A percentile compares a stretch with the other conserved stretches of the same genome.
These are phyloP conservation scores for Mycoemilia scoparia DNA, from an alignment of 192 early-diverging fungal genomes.

Conservation along the genomic window DNA sequence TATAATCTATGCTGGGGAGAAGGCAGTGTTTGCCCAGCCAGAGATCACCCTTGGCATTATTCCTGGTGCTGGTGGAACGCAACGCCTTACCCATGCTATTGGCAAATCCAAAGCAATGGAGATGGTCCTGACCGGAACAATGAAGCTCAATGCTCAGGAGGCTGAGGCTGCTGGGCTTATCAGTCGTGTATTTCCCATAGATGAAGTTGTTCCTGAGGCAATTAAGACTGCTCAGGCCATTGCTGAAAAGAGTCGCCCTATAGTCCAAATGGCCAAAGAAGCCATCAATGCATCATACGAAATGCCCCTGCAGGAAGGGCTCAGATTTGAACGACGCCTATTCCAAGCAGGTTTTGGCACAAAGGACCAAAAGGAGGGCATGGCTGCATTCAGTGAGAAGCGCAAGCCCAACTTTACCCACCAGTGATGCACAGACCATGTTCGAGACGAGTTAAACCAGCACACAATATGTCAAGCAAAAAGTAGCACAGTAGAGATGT, in stretches of 20 bases:
- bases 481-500: too few species aligned
- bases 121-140: conserved; percentile 69
- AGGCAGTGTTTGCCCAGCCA: conserved; percentile 91
- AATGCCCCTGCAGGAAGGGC: conserved; percentile 60
- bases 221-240: conserved; percentile 81
- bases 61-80: conserved; percentile 72
- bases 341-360: conserved; percentile 87
- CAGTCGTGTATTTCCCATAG: conserved; percentile 74
- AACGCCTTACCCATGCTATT: conserved; percentile 73
- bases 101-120: conserved; percentile 99
- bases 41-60: conserved; percentile 98
- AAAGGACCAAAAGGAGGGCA: conserved; percentile 92
- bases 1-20: conserved; percentile 96
- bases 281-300: conserved; percentile 91
- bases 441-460: too few species aligned
- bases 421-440: too few species aligned
- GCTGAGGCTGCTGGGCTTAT: conserved; percentile 73
- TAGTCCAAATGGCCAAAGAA: conserved; percentile 90
- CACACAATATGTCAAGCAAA: too few species aligned
- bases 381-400: conserved; percentile 87
- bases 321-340: conserved; percentile 79
- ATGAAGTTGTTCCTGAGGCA: conserved; percentile 67
- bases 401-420: conserved; percentile 70
- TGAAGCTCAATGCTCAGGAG: conserved; percentile 69
- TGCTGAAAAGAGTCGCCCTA: conserved; percentile 65